phyloP scores from a whole-genome alignment of 2,329 filamentous ascomycete species.

The Coniochaeta sp. region DNA sequence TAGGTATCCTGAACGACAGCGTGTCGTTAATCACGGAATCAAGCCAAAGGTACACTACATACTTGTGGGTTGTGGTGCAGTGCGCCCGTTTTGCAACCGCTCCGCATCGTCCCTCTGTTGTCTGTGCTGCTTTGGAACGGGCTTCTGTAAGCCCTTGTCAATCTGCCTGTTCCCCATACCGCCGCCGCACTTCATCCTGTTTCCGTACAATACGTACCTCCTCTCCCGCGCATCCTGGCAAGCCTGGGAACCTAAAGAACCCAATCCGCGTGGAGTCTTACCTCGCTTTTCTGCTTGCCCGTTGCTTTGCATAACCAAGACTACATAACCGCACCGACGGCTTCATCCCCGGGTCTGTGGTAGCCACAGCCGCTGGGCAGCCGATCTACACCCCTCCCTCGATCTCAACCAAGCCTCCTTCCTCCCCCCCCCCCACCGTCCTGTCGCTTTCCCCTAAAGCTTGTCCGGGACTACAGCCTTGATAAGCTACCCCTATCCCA shows the following conservation, averaged over 20 bases:
- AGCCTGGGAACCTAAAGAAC: not conserved
- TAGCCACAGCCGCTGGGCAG: not conserved
- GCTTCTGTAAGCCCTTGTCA: not conserved
- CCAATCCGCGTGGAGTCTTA: not conserved
- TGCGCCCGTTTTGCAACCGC: slow-evolving; percentile 1
- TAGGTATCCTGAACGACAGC: not conserved
- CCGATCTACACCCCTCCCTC: not conserved
- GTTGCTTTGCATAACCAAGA: slow-evolving; percentile 1
- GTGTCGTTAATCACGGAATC: not conserved
- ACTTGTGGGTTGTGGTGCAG: not conserved
- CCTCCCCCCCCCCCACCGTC: not conserved
- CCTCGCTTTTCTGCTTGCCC: not conserved
- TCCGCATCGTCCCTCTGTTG: not conserved
- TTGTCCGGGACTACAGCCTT: not conserved
- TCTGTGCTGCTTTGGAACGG: not conserved
- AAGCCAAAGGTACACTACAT: slow-evolving; percentile 2
- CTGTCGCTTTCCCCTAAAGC: not conserved
- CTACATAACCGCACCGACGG: slow-evolving; percentile 1
- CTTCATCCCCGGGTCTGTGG: not conserved
- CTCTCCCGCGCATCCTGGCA: not conserved
- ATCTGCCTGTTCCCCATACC: not conserved
- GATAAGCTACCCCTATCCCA: slow-evolving; percentile 1
- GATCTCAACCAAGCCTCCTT: not conserved
- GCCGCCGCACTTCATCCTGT: not conserved
- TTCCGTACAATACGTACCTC: not conserved